Conservation (phyloP, 371 early-diverging fungal species). For the Mortierella polycephala region DNA sequence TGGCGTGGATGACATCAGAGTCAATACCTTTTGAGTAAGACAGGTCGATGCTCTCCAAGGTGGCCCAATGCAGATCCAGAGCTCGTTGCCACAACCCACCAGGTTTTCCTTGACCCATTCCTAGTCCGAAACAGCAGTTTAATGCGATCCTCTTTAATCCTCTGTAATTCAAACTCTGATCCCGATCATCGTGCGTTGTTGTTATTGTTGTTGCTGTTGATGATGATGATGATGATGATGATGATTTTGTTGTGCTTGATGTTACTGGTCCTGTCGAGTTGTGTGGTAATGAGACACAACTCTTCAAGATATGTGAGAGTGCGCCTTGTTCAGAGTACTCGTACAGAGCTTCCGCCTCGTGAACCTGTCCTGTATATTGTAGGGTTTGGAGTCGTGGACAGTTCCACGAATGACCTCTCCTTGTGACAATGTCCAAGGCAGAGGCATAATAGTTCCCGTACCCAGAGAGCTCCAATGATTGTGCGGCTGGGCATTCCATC, state of each 20-base stretch:
- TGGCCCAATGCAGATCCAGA: not conserved
- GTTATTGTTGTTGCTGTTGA: not conserved
- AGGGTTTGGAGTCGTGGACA: not conserved
- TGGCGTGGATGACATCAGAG: not conserved
- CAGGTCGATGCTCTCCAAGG: slow-evolving; percentile 1
- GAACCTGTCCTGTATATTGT: not conserved
- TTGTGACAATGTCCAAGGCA: not conserved
- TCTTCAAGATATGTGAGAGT: not conserved
- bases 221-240: not conserved
- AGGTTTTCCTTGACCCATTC: not conserved
- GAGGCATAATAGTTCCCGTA: not conserved
- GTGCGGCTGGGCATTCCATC: not conserved
- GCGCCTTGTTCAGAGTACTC: not conserved
- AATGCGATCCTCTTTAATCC: not conserved
- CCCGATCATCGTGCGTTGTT: not conserved
- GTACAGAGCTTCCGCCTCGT: not conserved
- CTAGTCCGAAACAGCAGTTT: not conserved
- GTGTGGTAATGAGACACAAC: too few species aligned
- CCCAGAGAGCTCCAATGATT: not conserved
- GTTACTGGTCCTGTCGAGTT: too few species aligned
- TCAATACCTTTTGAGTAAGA: not conserved
- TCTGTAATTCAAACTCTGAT: too few species aligned
- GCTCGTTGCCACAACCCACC: not conserved
- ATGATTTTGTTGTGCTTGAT: not conserved
- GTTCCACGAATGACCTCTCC: not conserved